A percentile compares a stretch with the other conserved stretches of the same genome.
Evolutionary conservation across 1,284 basidiomycete genomes (phyloP).

Genomic region (Cerioporus squamosus): DNA sequence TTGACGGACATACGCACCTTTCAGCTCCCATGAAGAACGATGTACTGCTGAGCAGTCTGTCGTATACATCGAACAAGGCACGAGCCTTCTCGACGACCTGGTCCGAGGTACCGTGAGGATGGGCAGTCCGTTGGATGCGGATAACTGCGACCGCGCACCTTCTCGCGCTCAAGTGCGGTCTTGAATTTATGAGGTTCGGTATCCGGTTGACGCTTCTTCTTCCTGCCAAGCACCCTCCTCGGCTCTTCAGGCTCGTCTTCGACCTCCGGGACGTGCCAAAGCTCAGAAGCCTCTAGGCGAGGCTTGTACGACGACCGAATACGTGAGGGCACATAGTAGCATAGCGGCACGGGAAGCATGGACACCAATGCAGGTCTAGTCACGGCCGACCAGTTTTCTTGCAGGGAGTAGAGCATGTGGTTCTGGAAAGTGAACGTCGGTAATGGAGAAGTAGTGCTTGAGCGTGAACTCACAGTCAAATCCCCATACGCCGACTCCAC

Average conservation of each 20-base stretch:
- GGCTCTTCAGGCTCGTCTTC: slow-evolving; percentile 49
- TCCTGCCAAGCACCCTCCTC: slow-evolving; percentile 32
- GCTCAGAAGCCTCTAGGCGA: slow-evolving; percentile 61
- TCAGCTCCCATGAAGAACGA: slow-evolving; percentile 50
- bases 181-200: slow-evolving; percentile 38
- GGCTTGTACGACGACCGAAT: slow-evolving; percentile 59
- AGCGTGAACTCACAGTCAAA: slow-evolving; percentile 59
- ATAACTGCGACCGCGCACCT: slow-evolving; percentile 42
- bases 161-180: slow-evolving; percentile 65
- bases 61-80: slow-evolving; percentile 58
- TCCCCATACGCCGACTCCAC: slow-evolving; percentile 70
- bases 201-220: slow-evolving; percentile 37
- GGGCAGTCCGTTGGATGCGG: background rate
- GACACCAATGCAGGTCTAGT: slow-evolving; percentile 58
- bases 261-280: slow-evolving; percentile 58
- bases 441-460: background rate
- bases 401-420: slow-evolving; percentile 62
- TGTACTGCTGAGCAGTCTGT: slow-evolving; percentile 54
- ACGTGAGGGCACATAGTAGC: slow-evolving; percentile 71
- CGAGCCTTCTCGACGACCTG: slow-evolving; percentile 67
- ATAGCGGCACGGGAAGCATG: slow-evolving; percentile 66
- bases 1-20: slow-evolving; percentile 6
- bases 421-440: slow-evolving; percentile 36
- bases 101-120: background rate
- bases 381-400: slow-evolving; percentile 63